These are phyloP conservation scores for Onygena corvina DNA, from an alignment of 2,329 filamentous ascomycete species.

Conservation along the genomic window DNA sequence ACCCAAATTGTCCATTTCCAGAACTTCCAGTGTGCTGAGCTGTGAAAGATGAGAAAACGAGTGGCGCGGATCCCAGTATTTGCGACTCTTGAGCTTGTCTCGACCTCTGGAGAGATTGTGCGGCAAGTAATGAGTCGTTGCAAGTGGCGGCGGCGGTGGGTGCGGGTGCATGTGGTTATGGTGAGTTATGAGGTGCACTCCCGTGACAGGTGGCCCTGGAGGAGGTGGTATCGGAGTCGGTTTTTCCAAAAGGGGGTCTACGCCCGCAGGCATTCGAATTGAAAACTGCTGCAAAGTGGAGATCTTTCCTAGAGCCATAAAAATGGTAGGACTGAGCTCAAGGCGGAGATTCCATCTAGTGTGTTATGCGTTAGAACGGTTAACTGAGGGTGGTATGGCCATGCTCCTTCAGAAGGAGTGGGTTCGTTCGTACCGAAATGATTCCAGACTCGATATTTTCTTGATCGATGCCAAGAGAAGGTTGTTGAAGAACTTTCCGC, in stretches of 20 bases:
- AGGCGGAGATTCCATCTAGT: slow-evolving; percentile 55
- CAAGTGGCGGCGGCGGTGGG: slow-evolving; percentile 9
- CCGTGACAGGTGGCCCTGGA: slow-evolving; percentile 24
- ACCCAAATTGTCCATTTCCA: slow-evolving; percentile 51
- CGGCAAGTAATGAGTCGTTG: background rate
- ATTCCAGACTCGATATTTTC: slow-evolving; percentile 44
- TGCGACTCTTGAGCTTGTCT: slow-evolving; percentile 15
- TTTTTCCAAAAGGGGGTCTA: slow-evolving; percentile 13
- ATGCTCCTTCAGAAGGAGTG: background rate
- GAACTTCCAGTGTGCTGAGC: slow-evolving; percentile 42
- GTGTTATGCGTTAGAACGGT: background rate
- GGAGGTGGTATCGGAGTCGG: slow-evolving; percentile 43
- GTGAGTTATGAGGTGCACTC: slow-evolving; percentile 18
- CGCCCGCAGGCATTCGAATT: slow-evolving; percentile 47
- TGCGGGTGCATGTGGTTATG: slow-evolving; percentile 18
- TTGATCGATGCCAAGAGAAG: slow-evolving; percentile 46
- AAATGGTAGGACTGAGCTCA: slow-evolving; percentile 49
- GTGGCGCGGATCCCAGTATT: slow-evolving; percentile 35
- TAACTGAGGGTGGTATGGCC: no score
- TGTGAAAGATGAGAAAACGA: slow-evolving; percentile 45
- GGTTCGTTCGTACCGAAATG: slow-evolving; percentile 39
- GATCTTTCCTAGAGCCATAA: slow-evolving; percentile 45
- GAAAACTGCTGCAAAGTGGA: slow-evolving; percentile 43
- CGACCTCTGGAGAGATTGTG: background rate
- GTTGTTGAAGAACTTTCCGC: slow-evolving; percentile 54